These are phyloP conservation scores for Pseudocercospora pini-densiflorae DNA, from an alignment of 2,329 filamentous ascomycete species.

Conservation along the genomic window DNA sequence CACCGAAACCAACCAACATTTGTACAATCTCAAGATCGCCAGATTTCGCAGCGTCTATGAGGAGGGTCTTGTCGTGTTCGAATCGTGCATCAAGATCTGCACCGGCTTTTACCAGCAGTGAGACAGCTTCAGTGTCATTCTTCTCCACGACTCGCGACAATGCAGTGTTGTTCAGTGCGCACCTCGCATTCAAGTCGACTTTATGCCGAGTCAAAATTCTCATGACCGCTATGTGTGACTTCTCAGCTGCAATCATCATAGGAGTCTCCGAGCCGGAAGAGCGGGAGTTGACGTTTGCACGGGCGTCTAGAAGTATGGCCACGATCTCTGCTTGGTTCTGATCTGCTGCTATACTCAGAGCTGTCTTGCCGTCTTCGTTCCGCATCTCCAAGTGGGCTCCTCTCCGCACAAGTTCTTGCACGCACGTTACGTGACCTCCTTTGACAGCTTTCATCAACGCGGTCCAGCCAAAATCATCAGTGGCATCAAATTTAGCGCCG, in stretches of 20 bases:
- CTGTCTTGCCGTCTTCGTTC: background rate
- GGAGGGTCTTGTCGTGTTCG: background rate
- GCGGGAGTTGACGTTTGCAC: background rate
- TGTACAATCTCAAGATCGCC: background rate
- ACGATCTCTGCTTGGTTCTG: background rate
- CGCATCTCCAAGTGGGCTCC: background rate
- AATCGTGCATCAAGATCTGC: background rate
- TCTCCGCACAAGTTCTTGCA: background rate
- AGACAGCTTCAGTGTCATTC: background rate
- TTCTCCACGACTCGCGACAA: background rate
- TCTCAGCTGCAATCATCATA: background rate
- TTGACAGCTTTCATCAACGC: background rate
- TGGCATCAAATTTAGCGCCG: background rate
- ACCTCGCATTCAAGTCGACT: background rate
- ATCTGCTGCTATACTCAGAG: background rate
- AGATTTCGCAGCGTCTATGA: background rate
- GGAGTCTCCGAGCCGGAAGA: background rate
- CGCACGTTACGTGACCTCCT: background rate
- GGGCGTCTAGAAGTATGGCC: background rate
- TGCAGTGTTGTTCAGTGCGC: background rate
- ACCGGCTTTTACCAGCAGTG: background rate
- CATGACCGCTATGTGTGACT: background rate
- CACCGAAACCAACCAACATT: background rate
- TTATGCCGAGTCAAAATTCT: background rate
- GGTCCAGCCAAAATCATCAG: background rate